Evolutionary conservation across 169 alveolate species (phyloP).

Genomic region (Plasmodium malariae): DNA sequence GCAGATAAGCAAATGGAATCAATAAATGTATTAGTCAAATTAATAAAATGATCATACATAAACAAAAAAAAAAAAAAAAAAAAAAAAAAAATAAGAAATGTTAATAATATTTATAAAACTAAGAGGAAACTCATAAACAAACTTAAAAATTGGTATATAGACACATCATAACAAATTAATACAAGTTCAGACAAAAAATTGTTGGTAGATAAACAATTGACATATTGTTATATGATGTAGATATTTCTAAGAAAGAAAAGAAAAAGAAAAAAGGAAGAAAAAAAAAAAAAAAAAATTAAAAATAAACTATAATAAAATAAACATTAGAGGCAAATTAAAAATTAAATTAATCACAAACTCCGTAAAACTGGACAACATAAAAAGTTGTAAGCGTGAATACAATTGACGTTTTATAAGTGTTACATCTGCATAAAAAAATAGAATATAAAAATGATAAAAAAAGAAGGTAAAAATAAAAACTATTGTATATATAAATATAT

Average conservation of each 20-base stretch:
- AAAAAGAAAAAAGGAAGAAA: neutral
- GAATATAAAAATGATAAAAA: neutral
- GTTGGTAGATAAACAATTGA: constrained; percentile 17
- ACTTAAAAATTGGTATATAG: constrained; percentile 25
- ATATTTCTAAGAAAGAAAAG: neutral
- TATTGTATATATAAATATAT: neutral
- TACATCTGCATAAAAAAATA: constrained; percentile 20
- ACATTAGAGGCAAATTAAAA: constrained; percentile 41
- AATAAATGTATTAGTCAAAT: constrained; percentile 16
- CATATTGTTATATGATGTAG: constrained; percentile 1
- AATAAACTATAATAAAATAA: constrained; percentile 2
- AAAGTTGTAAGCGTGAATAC: constrained; percentile 16
- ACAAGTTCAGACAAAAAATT: constrained; percentile 4
- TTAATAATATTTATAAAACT: neutral
- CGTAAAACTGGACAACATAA: neutral
- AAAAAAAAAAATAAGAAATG: constrained; percentile 9
- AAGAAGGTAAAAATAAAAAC: constrained; percentile 13
- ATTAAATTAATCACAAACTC: constrained; percentile 40
- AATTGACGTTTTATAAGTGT: neutral
- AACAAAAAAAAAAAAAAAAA: constrained; percentile 8
- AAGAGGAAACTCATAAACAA: neutral
- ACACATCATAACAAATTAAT: constrained; percentile 13
- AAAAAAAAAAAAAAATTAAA: neutral
- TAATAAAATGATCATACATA: constrained; percentile 9
- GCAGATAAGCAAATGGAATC: constrained; percentile 14